These are phyloP conservation scores for Rhodotorula sp. DNA, from an alignment of 1,284 basidiomycete species.

Conservation along the genomic window DNA sequence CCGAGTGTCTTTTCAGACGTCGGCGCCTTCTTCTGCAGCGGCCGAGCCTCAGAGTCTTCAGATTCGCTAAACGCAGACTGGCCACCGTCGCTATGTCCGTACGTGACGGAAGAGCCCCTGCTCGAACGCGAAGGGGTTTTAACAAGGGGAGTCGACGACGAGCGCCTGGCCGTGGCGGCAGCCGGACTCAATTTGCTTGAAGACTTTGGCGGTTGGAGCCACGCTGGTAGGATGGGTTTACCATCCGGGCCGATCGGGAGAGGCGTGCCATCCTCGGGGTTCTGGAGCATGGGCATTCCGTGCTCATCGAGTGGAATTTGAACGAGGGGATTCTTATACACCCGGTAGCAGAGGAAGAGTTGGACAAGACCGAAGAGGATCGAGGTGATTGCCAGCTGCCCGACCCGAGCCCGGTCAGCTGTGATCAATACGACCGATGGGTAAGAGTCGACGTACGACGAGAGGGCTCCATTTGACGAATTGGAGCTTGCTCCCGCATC, in stretches of 20 bases:
- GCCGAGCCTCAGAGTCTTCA: no score
- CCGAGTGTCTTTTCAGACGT: no score
- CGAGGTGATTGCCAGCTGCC: slow-evolving; percentile 10
- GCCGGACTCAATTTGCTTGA: background rate
- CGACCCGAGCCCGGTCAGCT: background rate
- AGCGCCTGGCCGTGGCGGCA: background rate
- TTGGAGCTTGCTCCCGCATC: slow-evolving; percentile 11
- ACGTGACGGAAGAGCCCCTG: no score
- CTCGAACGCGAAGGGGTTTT: no score
- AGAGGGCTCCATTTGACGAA: slow-evolving; percentile 19
- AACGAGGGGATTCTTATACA: slow-evolving; percentile 22
- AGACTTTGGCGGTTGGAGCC: slow-evolving; percentile 2
- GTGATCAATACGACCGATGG: background rate
- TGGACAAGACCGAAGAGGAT: slow-evolving; percentile 13
- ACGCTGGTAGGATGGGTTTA: slow-evolving; percentile 15
- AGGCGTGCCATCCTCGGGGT: slow-evolving; percentile 14
- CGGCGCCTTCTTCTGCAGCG: no score
- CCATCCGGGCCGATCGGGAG: slow-evolving; percentile 19
- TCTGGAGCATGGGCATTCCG: slow-evolving; percentile 17
- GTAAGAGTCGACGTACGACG: slow-evolving; percentile 4
- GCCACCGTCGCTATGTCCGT: no score
- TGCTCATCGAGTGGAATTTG: slow-evolving; percentile 28
- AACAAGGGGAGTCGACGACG: no score
- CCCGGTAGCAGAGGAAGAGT: slow-evolving; percentile 12
- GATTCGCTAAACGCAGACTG: no score